phyloP scores from a whole-genome alignment of 2,329 filamentous ascomycete species.

The Fusarium liriodendri region DNA sequence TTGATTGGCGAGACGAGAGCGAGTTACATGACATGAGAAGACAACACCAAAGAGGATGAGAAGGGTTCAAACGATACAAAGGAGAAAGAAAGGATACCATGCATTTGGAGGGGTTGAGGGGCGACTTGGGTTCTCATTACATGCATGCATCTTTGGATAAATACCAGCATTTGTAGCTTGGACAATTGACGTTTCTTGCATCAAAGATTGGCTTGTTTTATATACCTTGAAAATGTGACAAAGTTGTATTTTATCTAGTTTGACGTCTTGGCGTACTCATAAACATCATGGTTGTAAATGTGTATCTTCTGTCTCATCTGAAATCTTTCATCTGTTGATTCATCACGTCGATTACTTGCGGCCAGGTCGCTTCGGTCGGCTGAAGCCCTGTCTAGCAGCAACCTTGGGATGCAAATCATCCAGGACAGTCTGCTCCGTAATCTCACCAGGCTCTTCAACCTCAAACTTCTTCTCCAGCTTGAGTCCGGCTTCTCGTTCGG shows the following conservation, averaged over 20 bases:
- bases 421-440: conserved; percentile 73
- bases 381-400: conserved; percentile 76
- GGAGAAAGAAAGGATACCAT: conserved; percentile 40
- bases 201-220: conserved; percentile 5
- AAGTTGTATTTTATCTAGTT: conserved; percentile 1
- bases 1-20: not conserved
- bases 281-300: not conserved
- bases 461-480: conserved; percentile 77
- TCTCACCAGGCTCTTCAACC: conserved; percentile 74
- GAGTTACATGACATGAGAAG: conserved; percentile 2
- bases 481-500: conserved; percentile 73
- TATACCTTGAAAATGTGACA: not conserved
- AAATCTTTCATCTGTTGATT: not conserved
- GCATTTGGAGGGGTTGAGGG: conserved; percentile 32
- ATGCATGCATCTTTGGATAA: conserved; percentile 43
- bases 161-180: conserved; percentile 46
- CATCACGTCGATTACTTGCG: conserved; percentile 53
- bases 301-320: conserved; percentile 9
- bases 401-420: conserved; percentile 76
- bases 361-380: conserved; percentile 83
- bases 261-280: not conserved
- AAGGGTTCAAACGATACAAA: conserved; percentile 30
- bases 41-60: conserved; percentile 2
- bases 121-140: conserved; percentile 40
- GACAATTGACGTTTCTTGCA: conserved; percentile 41